phyloP scores from a whole-genome alignment of 192 early-diverging fungal genomes.

The Radiomyces spectabilis region DNA sequence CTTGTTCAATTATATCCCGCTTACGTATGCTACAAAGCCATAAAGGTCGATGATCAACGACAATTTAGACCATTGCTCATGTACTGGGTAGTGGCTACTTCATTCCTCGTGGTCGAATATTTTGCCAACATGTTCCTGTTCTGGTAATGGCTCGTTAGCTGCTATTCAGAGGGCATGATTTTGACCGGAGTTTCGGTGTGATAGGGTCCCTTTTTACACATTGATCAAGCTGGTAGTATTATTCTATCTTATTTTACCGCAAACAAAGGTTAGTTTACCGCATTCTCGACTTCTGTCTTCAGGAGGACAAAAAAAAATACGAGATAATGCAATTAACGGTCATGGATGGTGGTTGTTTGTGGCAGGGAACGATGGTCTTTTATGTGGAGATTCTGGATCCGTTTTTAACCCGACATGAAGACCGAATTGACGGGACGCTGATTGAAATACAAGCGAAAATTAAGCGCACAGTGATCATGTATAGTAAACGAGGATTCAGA shows the following conservation, averaged over 20 bases:
- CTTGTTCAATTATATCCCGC: conserved; percentile 29
- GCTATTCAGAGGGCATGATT: neutral
- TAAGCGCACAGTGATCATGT: conserved; percentile 1
- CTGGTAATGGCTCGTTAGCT: conserved; percentile 10
- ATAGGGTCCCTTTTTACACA: conserved; percentile 26
- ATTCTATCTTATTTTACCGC: conserved; percentile 26
- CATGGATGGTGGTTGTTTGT: neutral
- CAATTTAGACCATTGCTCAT: conserved; percentile 22
- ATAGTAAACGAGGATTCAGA: conserved; percentile 15
- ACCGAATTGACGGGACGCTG: conserved; percentile 13
- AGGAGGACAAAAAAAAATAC: neutral
- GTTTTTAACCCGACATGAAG: conserved; percentile 16
- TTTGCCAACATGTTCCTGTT: conserved; percentile 26
- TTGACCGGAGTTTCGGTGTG: neutral
- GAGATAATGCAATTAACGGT: neutral
- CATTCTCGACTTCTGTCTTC: too few species aligned
- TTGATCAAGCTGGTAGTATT: conserved; percentile 16
- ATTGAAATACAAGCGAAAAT: conserved; percentile 15
- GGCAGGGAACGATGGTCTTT: conserved; percentile 14
- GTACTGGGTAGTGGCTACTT: conserved; percentile 24
- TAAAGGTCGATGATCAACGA: conserved; percentile 14
- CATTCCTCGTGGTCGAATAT: conserved; percentile 21
- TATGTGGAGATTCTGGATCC: conserved; percentile 13
- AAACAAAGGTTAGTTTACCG: conserved; percentile 14
- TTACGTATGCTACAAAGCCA: conserved; percentile 27